Base-by-base conservation (phyloP, 768 basidiomycete genomes). In the Epithele typhae region DNA sequence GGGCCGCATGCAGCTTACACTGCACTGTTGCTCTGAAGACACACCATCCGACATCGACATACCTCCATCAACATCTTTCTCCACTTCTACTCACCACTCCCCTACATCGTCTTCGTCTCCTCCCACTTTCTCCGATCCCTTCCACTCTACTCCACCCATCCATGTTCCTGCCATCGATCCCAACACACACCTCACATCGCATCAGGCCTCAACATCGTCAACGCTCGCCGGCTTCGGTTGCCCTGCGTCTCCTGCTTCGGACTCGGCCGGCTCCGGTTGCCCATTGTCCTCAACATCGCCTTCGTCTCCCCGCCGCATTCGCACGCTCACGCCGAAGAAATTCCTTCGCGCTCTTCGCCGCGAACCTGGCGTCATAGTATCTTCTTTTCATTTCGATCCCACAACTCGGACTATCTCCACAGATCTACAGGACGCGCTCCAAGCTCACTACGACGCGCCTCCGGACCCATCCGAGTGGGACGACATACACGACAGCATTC, bases 1-100 rank as follows among this genome's bases (percentile, higher is more conserved):
- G 66, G 39, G 43, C 15, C 2, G 11, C 54, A 64, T 17, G 48
- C 50, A 15, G 60, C 64, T 56, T 64, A 64, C 48, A 45, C 56
- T 48, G 25, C 46, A 38, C 6, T 52, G 58, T 43, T 30, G 27
- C 14, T 14, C 8, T 14, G 27, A 7, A 7, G 8, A 49, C 45
- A n/a, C n/a, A n/a, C n/a, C n/a, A n/a, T n/a, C n/a, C n/a, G n/a
- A n/a, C n/a, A n/a, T n/a, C n/a, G n/a, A n/a, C n/a, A n/a, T n/a
- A n/a, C n/a, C n/a, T n/a, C n/a, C n/a, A n/a, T n/a, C n/a, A n/a
- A n/a, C n/a, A n/a, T n/a, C n/a, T n/a, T n/a, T n/a, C n/a, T n/a
- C n/a, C n/a, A n/a, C n/a, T n/a, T n/a, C n/a, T n/a, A n/a, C n/a
- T n/a, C n/a, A n/a, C n/a, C n/a, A n/a, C n/a, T n/a, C n/a, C n/a